A percentile compares a stretch with the other conserved stretches of the same genome.
Evolutionary conservation across 768 basidiomycete species (phyloP).

Genomic region (Crepidotus variabilis): DNA sequence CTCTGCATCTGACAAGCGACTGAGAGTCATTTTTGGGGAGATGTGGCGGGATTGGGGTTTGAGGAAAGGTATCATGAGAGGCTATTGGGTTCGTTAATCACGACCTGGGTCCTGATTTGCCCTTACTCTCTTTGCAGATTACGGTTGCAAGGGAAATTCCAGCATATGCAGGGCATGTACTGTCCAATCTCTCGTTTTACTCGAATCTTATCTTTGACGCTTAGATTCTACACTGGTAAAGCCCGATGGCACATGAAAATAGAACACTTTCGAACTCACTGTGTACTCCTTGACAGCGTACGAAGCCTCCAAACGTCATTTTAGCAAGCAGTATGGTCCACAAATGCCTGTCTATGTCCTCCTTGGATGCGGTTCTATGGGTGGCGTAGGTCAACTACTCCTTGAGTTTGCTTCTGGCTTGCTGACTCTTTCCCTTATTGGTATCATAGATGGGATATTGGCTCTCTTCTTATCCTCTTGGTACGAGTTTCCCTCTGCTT

Average conservation of each 20-base stretch:
- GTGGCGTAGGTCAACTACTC: slow-evolving; percentile 54
- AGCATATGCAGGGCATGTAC: slow-evolving; percentile 82
- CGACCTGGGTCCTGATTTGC: not conserved
- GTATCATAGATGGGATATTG: slow-evolving; percentile 75
- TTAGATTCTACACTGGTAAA: not conserved
- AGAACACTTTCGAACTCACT: not conserved
- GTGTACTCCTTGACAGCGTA: slow-evolving; percentile 51
- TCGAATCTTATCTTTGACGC: not conserved
- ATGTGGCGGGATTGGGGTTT: slow-evolving; percentile 91
- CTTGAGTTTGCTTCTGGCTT: too few relatives aligned
- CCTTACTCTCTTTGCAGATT: slow-evolving; percentile 41
- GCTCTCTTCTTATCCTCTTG: slow-evolving; percentile 89
- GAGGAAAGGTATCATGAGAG: slow-evolving; percentile 87
- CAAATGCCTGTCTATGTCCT: slow-evolving; percentile 83
- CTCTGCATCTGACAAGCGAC: slow-evolving; percentile 67
- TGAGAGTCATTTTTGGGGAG: slow-evolving; percentile 68
- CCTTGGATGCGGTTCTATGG: slow-evolving; percentile 77
- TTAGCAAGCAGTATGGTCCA: slow-evolving; percentile 57
- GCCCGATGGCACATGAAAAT: slow-evolving; percentile 66
- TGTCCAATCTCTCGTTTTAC: not conserved
- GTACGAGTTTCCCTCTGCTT: slow-evolving; percentile 32
- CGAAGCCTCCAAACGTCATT: slow-evolving; percentile 84
- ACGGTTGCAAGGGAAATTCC: slow-evolving; percentile 94
- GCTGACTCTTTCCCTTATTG: not conserved
- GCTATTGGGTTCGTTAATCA: slow-evolving; percentile 76